These are phyloP conservation scores for Suillus tomentosus DNA, from an alignment of 768 basidiomycete genomes.

Conservation along the genomic window DNA sequence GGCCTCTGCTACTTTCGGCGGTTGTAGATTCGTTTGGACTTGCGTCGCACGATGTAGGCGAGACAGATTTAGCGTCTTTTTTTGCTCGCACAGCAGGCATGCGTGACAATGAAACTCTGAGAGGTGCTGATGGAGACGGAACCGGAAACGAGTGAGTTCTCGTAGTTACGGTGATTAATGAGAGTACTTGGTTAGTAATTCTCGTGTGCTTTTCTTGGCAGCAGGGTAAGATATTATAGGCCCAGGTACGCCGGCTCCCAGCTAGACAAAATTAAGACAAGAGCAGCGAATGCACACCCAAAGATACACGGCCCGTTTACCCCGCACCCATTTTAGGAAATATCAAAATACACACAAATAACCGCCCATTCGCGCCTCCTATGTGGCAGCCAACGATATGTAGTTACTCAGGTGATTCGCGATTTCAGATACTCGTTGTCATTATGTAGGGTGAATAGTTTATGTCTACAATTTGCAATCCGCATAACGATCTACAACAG, in stretches of 20 bases:
- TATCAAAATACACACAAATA: constrained; percentile 2
- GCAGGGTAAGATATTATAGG: not conserved
- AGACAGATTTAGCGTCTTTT: constrained; percentile 63
- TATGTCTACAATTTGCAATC: constrained; percentile 17
- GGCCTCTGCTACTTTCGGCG: constrained; percentile 73
- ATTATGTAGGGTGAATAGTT: constrained; percentile 9
- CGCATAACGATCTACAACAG: constrained; percentile 15
- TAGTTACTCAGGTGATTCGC: not conserved
- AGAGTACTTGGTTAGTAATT: constrained; percentile 19
- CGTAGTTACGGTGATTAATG: constrained; percentile 13
- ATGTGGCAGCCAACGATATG: not conserved
- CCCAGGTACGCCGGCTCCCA: not conserved
- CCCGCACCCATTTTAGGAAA: constrained; percentile 8
- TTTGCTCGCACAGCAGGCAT: constrained; percentile 73
- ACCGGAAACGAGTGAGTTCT: constrained; percentile 20
- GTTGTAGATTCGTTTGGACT: constrained; percentile 48
- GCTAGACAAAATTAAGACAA: not conserved
- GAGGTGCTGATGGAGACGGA: constrained; percentile 30
- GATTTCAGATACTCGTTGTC: not conserved
- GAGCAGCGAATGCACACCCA: too few relatives aligned
- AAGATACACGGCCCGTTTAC: constrained; percentile 1
- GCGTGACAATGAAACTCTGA: not conserved
- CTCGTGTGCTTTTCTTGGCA: constrained; percentile 12
- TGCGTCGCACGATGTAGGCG: constrained; percentile 67
- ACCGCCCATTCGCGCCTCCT: not conserved